Conservation (phyloP, 176 grass and related monocot species). For the Paspalum notatum region DNA sequence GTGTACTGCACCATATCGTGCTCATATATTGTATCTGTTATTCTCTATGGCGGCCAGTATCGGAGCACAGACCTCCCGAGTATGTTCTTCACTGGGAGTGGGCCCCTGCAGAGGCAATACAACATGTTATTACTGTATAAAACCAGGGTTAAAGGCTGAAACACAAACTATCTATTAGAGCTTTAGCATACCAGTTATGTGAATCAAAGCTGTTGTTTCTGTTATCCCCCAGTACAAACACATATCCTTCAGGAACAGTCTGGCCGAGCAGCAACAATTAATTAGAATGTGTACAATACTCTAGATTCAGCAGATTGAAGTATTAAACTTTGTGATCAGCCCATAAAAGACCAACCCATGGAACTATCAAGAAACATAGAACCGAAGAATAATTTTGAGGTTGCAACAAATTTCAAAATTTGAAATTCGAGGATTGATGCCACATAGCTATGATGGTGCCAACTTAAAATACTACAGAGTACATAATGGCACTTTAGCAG, state of each 20-base stretch:
- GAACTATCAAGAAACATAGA: background rate
- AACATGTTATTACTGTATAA: background rate
- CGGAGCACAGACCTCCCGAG: constrained; percentile 89
- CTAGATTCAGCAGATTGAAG: background rate
- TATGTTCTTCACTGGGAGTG: constrained; percentile 82
- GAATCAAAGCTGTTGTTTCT: constrained; percentile 97
- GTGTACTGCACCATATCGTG: constrained; percentile 45
- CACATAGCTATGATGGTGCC: constrained; percentile 20
- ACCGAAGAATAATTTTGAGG: background rate
- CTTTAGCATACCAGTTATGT: constrained; percentile 82
- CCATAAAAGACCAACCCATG: background rate
- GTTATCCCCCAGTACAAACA: constrained; percentile 95
- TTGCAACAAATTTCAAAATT: background rate
- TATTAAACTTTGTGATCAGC: background rate
- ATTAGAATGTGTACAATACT: constrained; percentile 14
- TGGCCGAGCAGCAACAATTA: constrained; percentile 37
- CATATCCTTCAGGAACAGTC: constrained; percentile 74
- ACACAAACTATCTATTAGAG: background rate
- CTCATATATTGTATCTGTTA: constrained; percentile 85
- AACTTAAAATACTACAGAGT: constrained; percentile 13
- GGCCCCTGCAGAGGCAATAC: constrained; percentile 68
- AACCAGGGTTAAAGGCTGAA: background rate
- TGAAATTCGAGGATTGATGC: background rate
- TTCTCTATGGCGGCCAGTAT: constrained; percentile 94
- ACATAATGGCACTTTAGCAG: background rate